A percentile compares a stretch with the other conserved stretches of the same genome.
phyloP scores from a whole-genome alignment of 805 yeast genomes.

The Starmerella scarabaei region DNA sequence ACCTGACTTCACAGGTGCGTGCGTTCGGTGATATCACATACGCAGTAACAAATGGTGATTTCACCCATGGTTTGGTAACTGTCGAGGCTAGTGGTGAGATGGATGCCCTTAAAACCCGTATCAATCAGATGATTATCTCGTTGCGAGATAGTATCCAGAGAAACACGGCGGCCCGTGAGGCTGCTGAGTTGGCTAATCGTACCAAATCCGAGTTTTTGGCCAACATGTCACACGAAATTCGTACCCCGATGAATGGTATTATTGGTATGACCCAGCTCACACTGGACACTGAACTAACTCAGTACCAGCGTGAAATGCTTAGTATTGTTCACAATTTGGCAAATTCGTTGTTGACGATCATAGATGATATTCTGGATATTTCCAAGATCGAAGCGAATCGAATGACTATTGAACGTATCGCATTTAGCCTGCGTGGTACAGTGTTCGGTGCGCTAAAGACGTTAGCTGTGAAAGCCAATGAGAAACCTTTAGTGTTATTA shows the following conservation, averaged over 20 bases:
- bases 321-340: conserved; percentile 82
- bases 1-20: conserved; percentile 80
- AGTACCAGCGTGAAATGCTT: conserved; percentile 83
- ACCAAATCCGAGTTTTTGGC: conserved; percentile 86
- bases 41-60: conserved; percentile 89
- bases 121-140: conserved; percentile 72
- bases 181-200: conserved; percentile 80
- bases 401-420: conserved; percentile 85
- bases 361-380: conserved; percentile 82
- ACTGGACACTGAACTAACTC: conserved; percentile 76
- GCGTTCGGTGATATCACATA: conserved; percentile 90
- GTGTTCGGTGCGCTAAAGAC: conserved; percentile 85
- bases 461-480: conserved; percentile 78
- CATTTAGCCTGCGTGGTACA: conserved; percentile 73
- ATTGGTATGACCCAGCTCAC: conserved; percentile 88
- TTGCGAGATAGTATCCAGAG: conserved; percentile 80
- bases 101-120: conserved; percentile 44
- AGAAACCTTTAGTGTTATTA: conserved; percentile 64
- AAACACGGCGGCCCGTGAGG: conserved; percentile 87
- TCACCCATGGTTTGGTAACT: conserved; percentile 66
- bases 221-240: conserved; percentile 74
- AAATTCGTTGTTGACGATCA: conserved; percentile 69
- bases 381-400: conserved; percentile 88
- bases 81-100: conserved; percentile 89
- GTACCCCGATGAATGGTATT: conserved; percentile 89